These are phyloP conservation scores for Termitomyces sp. DNA, from an alignment of 768 basidiomycete species.

Conservation along the genomic window DNA sequence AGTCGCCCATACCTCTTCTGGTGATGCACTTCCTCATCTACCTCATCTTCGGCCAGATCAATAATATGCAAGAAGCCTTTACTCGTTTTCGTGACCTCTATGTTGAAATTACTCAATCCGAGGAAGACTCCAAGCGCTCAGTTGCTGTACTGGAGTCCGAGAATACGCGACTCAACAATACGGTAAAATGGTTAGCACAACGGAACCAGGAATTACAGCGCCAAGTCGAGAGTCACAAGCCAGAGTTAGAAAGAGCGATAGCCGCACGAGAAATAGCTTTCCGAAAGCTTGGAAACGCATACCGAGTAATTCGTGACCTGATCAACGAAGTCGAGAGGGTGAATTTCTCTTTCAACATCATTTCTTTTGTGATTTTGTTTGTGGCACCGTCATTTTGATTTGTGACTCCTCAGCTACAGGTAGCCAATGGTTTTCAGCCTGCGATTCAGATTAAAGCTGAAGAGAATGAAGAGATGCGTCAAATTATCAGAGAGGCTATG, in stretches of 20 bases:
- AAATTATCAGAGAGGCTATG: constrained; percentile 24
- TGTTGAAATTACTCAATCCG: constrained; percentile 8
- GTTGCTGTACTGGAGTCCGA: constrained; percentile 37
- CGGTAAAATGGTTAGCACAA: constrained; percentile 26
- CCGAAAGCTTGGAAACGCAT: constrained; percentile 34
- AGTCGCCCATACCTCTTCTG: background rate
- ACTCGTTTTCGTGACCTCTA: constrained; percentile 19
- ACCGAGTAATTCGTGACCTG: constrained; percentile 41
- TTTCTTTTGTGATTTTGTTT: background rate
- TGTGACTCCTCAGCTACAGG: constrained; percentile 13
- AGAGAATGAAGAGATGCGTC: constrained; percentile 23
- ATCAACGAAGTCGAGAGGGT: constrained; percentile 40
- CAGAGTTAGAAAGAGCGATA: constrained; percentile 32
- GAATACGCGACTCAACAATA: constrained; percentile 23
- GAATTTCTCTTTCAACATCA: constrained; percentile 1
- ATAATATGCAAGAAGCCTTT: constrained; percentile 7
- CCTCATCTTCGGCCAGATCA: constrained; percentile 12
- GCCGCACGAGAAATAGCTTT: constrained; percentile 31
- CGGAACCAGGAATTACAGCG: constrained; percentile 35
- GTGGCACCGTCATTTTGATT: constrained; percentile 10
- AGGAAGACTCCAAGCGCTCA: constrained; percentile 23
- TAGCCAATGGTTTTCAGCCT: background rate
- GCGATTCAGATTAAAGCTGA: constrained; percentile 7
- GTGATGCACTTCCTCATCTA: constrained; percentile 5
- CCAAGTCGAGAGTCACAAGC: constrained; percentile 23